Evolutionary conservation across 257 asterid genomes (phyloP).

Genomic region (Nyctanthes arbortristis): DNA sequence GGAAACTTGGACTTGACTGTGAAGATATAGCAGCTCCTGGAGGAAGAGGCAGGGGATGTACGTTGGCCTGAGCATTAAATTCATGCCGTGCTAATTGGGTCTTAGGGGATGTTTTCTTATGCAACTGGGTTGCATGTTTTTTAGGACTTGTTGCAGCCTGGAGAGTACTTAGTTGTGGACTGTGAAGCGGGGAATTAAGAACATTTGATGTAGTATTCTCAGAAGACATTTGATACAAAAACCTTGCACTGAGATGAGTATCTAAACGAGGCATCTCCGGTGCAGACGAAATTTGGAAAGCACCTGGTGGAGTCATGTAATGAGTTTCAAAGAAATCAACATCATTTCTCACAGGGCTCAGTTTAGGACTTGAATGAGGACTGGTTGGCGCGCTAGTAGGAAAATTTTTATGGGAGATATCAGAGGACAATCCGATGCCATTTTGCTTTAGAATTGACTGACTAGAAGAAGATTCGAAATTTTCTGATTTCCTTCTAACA

Average conservation of each 20-base stretch:
- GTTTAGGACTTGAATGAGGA: constrained; percentile 56
- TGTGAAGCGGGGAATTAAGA: constrained; percentile 55
- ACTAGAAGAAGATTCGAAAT: constrained; percentile 29
- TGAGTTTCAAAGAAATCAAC: constrained; percentile 31
- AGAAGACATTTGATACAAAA: constrained; percentile 27
- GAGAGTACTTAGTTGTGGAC: constrained; percentile 39
- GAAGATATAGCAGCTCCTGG: constrained; percentile 53
- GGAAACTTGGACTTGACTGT: constrained; percentile 36
- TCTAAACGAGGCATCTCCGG: constrained; percentile 63
- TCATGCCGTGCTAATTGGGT: constrained; percentile 38
- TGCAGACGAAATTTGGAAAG: constrained; percentile 76
- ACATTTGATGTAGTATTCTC: constrained; percentile 40
- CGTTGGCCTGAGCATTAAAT: constrained; percentile 47
- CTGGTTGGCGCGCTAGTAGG: constrained; percentile 67
- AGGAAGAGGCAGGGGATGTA: constrained; percentile 82
- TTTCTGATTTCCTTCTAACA: constrained; percentile 32
- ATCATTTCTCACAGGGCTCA: constrained; percentile 35
- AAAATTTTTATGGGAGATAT: constrained; percentile 23
- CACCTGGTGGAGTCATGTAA: constrained; percentile 44
- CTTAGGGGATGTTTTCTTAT: constrained; percentile 29
- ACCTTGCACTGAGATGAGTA: constrained; percentile 29
- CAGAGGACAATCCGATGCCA: constrained; percentile 29
- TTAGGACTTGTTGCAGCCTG: constrained; percentile 22
- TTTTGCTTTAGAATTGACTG: constrained; percentile 35
- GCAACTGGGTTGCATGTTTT: constrained; percentile 37